phyloP scores from a whole-genome alignment of 805 yeast genomes.

The Kodamaea kaohsiungensis region DNA sequence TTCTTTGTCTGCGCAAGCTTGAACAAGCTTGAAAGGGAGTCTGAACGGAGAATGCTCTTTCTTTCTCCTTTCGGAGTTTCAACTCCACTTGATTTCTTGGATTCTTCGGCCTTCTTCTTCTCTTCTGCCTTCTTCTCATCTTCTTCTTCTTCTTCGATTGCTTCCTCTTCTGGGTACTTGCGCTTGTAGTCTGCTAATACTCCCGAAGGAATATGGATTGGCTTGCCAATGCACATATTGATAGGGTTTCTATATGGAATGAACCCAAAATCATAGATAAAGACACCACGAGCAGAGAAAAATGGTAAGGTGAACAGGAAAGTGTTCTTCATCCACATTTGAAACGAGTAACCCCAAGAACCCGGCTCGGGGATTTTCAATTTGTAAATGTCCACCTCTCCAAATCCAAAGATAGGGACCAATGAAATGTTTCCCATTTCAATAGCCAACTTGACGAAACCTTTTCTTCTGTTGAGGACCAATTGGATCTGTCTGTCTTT shows the following conservation, averaged over 20 bases:
- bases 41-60: conserved; percentile 31
- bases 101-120: too few species aligned
- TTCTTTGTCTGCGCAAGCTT: conserved; percentile 16
- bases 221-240: conserved; percentile 71
- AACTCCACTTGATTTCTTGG: neutral
- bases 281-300: conserved; percentile 88
- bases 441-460: conserved; percentile 85
- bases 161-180: conserved; percentile 32
- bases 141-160: neutral
- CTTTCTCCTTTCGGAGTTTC: conserved; percentile 18
- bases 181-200: conserved; percentile 31
- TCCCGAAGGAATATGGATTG: conserved; percentile 56
- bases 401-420: conserved; percentile 90
- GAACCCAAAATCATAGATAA: conserved; percentile 89
- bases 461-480: conserved; percentile 76
- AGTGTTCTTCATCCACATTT: conserved; percentile 66
- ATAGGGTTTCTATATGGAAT: conserved; percentile 84
- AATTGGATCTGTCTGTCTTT: conserved; percentile 55
- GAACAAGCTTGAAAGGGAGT: conserved; percentile 33
- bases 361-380: conserved; percentile 43
- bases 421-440: conserved; percentile 73
- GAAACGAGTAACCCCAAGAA: conserved; percentile 54
- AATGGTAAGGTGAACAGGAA: conserved; percentile 88
- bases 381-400: conserved; percentile 69
- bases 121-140: conserved; percentile 5